A percentile compares a stretch with the other conserved stretches of the same genome.
Evolutionary conservation across 2,329 filamentous ascomycete species (phyloP).

Genomic region (Aspergillus neotritici): DNA sequence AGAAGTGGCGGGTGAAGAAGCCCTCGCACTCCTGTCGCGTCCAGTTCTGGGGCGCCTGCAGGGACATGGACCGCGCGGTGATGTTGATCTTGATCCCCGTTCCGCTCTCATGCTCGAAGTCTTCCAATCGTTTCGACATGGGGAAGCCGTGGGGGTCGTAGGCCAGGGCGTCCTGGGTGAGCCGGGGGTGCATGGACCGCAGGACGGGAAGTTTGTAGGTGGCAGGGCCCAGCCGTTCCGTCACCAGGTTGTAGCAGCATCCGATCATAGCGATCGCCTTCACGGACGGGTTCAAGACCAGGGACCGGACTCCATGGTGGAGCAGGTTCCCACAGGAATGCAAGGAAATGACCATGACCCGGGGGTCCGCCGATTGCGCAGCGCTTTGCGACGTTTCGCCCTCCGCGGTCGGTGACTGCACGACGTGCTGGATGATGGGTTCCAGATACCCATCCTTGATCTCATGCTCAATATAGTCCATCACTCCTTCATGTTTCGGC

Average conservation of each 20-base stretch:
- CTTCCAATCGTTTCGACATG: conserved; percentile 67
- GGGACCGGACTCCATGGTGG: conserved; percentile 83
- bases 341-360: conserved; percentile 82
- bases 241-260: conserved; percentile 96
- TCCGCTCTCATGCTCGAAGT: conserved; percentile 49
- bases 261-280: conserved; percentile 91
- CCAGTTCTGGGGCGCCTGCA: conserved; percentile 94
- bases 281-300: conserved; percentile 77
- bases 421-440: conserved; percentile 33
- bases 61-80: conserved; percentile 96
- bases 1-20: conserved; percentile 93
- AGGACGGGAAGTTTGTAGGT: conserved; percentile 78
- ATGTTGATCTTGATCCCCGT: conserved; percentile 80
- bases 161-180: conserved; percentile 62
- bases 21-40: conserved; percentile 68
- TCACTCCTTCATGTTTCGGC: conserved; percentile 24
- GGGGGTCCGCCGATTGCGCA: conserved; percentile 17
- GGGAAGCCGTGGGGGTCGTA: conserved; percentile 89
- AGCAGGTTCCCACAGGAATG: conserved; percentile 98
- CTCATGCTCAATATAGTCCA: conserved; percentile 43
- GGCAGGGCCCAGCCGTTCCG: conserved; percentile 78
- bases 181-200: conserved; percentile 66
- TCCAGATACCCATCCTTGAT: conserved; percentile 41
- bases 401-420: conserved; percentile 16
- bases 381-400: neutral